A percentile compares a stretch with the other conserved stretches of the same genome.
Conservation (phyloP, 1,284 basidiomycete species). For the Apiotrichum brassicae region DNA sequence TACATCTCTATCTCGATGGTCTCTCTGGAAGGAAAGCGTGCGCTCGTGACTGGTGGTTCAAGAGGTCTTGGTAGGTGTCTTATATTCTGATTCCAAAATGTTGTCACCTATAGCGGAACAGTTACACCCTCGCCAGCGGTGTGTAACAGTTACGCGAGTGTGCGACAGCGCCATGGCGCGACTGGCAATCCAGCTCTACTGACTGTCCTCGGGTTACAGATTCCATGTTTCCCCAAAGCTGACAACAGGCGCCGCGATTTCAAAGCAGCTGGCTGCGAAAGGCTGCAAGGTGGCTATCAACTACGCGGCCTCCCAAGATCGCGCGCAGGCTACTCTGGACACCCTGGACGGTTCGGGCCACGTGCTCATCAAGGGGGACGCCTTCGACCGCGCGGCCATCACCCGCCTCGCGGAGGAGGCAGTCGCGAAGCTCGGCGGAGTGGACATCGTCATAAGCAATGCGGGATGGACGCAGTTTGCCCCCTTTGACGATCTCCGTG, state of each 20-base stretch:
- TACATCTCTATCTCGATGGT: neutral
- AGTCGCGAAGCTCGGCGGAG: slow-evolving; percentile 15
- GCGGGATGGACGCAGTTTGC: slow-evolving; percentile 24
- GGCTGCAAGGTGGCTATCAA: slow-evolving; percentile 23
- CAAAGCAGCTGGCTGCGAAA: slow-evolving; percentile 14
- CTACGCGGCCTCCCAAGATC: slow-evolving; percentile 17
- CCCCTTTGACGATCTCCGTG: slow-evolving; percentile 19
- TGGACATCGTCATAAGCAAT: slow-evolving; percentile 23
- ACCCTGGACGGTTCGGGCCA: slow-evolving; percentile 16
- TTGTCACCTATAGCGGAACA: neutral
- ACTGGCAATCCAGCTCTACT: too few relatives aligned
- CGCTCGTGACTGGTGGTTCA: slow-evolving; percentile 24
- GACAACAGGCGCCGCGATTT: slow-evolving; percentile 16
- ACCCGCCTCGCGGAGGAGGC: slow-evolving; percentile 11
- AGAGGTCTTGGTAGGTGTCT: slow-evolving; percentile 18
- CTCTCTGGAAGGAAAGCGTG: slow-evolving; percentile 19
- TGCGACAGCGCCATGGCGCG: too few relatives aligned
- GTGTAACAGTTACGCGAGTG: too few relatives aligned
- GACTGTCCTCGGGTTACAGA: too few relatives aligned
- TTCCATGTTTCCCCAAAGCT: neutral
- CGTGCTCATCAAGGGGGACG: slow-evolving; percentile 19
- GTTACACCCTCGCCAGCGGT: too few relatives aligned
- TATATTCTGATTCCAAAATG: neutral
- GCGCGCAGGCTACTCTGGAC: slow-evolving; percentile 18
- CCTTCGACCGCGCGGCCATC: slow-evolving; percentile 20